Evolutionary conservation across 2,329 filamentous ascomycete species (phyloP).

Genomic region (Teratosphaeria zuluensis): DNA sequence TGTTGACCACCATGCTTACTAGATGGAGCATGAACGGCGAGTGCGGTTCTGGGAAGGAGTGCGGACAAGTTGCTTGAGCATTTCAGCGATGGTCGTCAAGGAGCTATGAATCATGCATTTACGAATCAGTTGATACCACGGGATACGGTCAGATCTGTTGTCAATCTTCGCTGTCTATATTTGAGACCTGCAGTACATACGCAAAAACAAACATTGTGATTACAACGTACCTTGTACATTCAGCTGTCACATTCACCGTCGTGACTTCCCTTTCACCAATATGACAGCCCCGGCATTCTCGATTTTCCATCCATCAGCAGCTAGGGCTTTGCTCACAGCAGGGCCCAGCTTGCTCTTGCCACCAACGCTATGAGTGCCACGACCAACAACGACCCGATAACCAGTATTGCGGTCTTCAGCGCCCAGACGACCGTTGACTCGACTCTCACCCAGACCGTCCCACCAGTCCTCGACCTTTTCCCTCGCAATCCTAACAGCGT

Average conservation of each 20-base stretch:
- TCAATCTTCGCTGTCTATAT: background rate
- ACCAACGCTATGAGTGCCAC: slow-evolving; percentile 67
- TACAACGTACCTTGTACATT: background rate
- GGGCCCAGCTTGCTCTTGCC: slow-evolving; percentile 68
- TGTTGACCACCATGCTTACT: slow-evolving; percentile 4
- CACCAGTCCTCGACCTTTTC: slow-evolving; percentile 66
- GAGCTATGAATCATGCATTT: background rate
- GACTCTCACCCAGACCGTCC: slow-evolving; percentile 57
- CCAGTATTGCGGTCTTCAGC: slow-evolving; percentile 40
- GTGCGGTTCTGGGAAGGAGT: too few species aligned
- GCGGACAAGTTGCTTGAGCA: too few species aligned
- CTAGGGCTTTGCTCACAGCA: slow-evolving; percentile 66
- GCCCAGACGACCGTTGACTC: slow-evolving; percentile 36
- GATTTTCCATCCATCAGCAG: slow-evolving; percentile 74
- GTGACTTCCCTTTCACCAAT: slow-evolving; percentile 50
- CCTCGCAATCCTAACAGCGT: slow-evolving; percentile 69
- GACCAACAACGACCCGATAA: slow-evolving; percentile 70
- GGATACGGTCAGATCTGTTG: background rate
- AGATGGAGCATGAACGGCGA: background rate
- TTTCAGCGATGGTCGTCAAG: background rate
- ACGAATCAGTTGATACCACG: background rate
- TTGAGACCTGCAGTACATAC: background rate
- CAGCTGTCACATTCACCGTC: background rate
- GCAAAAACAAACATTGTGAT: background rate
- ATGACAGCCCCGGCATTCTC: slow-evolving; percentile 62